These are phyloP conservation scores for Phaeosphaeriaceae sp. DNA, from an alignment of 2,329 filamentous ascomycete species.

Conservation along the genomic window DNA sequence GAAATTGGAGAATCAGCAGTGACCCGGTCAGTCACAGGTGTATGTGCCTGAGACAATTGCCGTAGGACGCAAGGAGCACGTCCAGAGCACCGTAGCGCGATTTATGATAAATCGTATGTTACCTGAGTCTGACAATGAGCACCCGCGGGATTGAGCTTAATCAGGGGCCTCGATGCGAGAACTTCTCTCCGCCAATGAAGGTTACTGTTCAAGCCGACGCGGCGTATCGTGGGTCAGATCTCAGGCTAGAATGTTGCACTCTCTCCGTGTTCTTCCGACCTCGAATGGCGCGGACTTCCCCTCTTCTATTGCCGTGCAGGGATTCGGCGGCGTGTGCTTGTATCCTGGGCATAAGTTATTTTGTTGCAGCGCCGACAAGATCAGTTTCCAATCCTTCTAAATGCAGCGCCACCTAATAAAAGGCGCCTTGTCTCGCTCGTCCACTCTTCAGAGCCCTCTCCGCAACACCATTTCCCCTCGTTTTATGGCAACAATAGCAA, in stretches of 20 bases:
- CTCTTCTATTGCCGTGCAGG: neutral
- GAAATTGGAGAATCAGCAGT: neutral
- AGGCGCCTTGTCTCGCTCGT: slow-evolving; percentile 32
- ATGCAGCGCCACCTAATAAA: slow-evolving; percentile 41
- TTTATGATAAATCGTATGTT: slow-evolving; percentile 14
- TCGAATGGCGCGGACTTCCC: too few relatives aligned
- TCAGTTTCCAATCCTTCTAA: slow-evolving; percentile 24
- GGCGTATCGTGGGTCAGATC: neutral
- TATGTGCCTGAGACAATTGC: slow-evolving; percentile 19
- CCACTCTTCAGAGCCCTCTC: slow-evolving; percentile 22
- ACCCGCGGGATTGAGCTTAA: neutral
- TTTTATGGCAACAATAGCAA: slow-evolving; percentile 45
- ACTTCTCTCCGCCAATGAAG: neutral
- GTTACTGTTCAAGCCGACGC: neutral
- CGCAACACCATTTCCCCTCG: slow-evolving; percentile 23
- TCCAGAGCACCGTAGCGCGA: slow-evolving; percentile 20
- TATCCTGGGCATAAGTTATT: neutral
- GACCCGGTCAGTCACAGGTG: neutral
- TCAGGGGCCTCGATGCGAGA: neutral
- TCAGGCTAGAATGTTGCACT: neutral
- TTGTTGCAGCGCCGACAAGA: slow-evolving; percentile 34
- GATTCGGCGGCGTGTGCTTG: too few relatives aligned
- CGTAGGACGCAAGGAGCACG: slow-evolving; percentile 21
- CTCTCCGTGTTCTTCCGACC: neutral
- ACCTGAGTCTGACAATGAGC: slow-evolving; percentile 9